These are phyloP conservation scores for Mycena galopus DNA, from an alignment of 768 basidiomycete species.

Conservation along the genomic window DNA sequence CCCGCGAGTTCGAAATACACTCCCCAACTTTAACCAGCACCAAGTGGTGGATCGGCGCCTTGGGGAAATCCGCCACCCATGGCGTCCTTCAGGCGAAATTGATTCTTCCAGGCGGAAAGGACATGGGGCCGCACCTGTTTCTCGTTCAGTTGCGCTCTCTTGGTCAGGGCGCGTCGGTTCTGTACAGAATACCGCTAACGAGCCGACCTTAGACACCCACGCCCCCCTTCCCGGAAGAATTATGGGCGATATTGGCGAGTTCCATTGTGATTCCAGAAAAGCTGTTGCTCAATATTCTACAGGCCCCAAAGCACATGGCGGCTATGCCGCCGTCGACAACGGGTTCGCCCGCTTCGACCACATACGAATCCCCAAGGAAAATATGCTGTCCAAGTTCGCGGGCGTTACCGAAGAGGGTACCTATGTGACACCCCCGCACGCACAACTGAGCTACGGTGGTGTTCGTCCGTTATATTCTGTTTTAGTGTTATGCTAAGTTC, in stretches of 20 bases:
- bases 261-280: constrained; percentile 29
- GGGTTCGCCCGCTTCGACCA: constrained; percentile 78
- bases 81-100: constrained; percentile 84
- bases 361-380: constrained; percentile 73
- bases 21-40: constrained; percentile 80
- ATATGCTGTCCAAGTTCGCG: constrained; percentile 84
- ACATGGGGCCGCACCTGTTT: constrained; percentile 82
- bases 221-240: constrained; percentile 69
- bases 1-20: constrained; percentile 79
- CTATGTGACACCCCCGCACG: constrained; percentile 77
- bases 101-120: constrained; percentile 69
- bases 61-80: constrained; percentile 81
- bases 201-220: constrained; percentile 64
- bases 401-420: constrained; percentile 73
- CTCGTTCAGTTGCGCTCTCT: constrained; percentile 76
- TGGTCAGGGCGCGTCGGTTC: constrained; percentile 52
- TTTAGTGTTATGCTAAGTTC: background rate
- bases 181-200: background rate
- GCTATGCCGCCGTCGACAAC: constrained; percentile 67
- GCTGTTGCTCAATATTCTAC: background rate
- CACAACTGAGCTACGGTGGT: constrained; percentile 82
- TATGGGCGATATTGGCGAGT: constrained; percentile 77
- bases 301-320: constrained; percentile 73
- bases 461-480: constrained; percentile 54
- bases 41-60: constrained; percentile 88